These are phyloP conservation scores for Sanghuangporus sanghuang DNA, from an alignment of 1,284 basidiomycete species.

Conservation along the genomic window DNA sequence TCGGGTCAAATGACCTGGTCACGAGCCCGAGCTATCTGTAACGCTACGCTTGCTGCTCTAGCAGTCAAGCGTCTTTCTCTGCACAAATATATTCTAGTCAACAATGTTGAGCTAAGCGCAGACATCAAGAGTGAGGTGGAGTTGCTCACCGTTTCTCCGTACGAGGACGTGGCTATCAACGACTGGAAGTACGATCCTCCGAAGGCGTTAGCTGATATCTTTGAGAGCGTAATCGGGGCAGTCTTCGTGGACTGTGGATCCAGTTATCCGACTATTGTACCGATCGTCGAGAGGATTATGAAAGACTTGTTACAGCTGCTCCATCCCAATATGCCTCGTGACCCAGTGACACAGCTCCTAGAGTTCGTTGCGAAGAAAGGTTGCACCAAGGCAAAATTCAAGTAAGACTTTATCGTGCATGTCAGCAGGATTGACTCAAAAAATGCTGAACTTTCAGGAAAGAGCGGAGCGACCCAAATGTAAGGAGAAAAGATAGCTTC, in stretches of 20 bases:
- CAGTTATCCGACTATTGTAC: slow-evolving; percentile 57
- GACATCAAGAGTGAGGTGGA: slow-evolving; percentile 59
- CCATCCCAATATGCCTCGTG: slow-evolving; percentile 50
- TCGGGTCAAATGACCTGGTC: slow-evolving; percentile 72
- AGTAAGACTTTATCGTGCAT: slow-evolving; percentile 29
- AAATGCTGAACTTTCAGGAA: slow-evolving; percentile 34
- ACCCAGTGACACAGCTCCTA: slow-evolving; percentile 64
- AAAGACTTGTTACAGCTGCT: slow-evolving; percentile 53
- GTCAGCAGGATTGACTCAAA: background rate
- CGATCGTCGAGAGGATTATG: slow-evolving; percentile 57
- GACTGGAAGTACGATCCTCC: slow-evolving; percentile 82
- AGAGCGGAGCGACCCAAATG: slow-evolving; percentile 37
- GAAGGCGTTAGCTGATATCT: slow-evolving; percentile 70
- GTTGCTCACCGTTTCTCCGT: slow-evolving; percentile 47
- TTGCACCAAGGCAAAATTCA: slow-evolving; percentile 45
- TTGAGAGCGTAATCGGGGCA: slow-evolving; percentile 83
- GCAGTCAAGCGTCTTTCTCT: slow-evolving; percentile 59
- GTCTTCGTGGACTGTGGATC: slow-evolving; percentile 78
- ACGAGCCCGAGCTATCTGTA: slow-evolving; percentile 68
- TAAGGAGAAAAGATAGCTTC: slow-evolving; percentile 44
- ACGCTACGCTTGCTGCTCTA: slow-evolving; percentile 63
- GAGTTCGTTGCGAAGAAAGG: slow-evolving; percentile 55
- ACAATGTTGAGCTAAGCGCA: slow-evolving; percentile 60
- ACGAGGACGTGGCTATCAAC: slow-evolving; percentile 55
- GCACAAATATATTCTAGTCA: slow-evolving; percentile 68